phyloP scores from a whole-genome alignment of 2,329 filamentous ascomycete genomes.

The Xylaria sp. region DNA sequence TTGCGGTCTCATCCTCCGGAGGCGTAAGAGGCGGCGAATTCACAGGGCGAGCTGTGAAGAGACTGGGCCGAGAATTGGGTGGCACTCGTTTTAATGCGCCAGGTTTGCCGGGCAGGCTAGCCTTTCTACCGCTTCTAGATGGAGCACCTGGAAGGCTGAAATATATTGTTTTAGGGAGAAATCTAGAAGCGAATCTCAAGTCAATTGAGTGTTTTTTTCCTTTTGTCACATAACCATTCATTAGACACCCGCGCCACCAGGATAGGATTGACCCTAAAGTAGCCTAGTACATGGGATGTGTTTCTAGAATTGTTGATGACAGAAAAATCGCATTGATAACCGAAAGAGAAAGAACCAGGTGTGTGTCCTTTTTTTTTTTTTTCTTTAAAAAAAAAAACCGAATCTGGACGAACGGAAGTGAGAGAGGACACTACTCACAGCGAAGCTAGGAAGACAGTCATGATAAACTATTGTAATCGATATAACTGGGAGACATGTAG shows the following conservation, averaged over 20 bases:
- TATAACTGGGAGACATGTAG: neutral
- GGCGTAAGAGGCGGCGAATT: conserved; percentile 64
- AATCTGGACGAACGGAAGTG: neutral
- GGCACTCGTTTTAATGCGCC: conserved; percentile 37
- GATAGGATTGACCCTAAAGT: conserved; percentile 1
- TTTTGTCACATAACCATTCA: neutral
- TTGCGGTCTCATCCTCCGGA: conserved; percentile 49
- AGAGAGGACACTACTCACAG: conserved; percentile 47
- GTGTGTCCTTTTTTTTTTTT: too few relatives aligned
- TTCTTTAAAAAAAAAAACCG: too few relatives aligned
- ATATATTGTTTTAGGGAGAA: conserved; percentile 89
- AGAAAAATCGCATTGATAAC: neutral
- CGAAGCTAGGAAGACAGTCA: conserved; percentile 59
- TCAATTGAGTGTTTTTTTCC: neutral
- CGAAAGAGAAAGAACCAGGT: neutral
- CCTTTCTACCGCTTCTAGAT: conserved; percentile 34
- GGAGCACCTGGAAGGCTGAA: conserved; percentile 70
- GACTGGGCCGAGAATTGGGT: conserved; percentile 54
- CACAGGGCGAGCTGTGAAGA: conserved; percentile 55
- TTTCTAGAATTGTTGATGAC: neutral
- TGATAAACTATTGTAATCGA: conserved; percentile 39
- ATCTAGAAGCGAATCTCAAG: conserved; percentile 60
- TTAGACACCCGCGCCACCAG: neutral
- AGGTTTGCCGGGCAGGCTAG: conserved; percentile 36
- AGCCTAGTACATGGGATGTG: neutral